Conservation (phyloP, 352 stramenopile species). For the Pythium vanterpoolii region DNA sequence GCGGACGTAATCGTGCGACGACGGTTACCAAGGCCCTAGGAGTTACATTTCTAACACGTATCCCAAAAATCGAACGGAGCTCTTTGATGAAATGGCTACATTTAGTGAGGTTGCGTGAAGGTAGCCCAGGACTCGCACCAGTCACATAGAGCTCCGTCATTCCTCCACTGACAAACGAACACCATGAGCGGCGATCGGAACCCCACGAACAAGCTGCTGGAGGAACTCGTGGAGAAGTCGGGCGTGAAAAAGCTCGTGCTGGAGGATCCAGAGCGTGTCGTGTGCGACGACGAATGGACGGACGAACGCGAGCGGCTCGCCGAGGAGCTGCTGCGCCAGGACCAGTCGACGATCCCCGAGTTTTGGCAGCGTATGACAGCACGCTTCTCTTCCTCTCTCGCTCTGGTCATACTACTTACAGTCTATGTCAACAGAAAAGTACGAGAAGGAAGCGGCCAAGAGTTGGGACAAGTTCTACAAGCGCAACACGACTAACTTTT, state of each 20-base stretch:
- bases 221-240: slow-evolving; percentile 74
- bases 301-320: slow-evolving; percentile 73
- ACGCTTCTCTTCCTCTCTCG: background rate
- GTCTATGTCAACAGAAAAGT: slow-evolving; percentile 49
- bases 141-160: background rate
- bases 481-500: slow-evolving; percentile 92
- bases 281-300: slow-evolving; percentile 84
- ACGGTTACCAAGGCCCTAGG: too few relatives aligned
- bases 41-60: too few relatives aligned
- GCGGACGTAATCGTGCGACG: background rate
- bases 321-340: slow-evolving; percentile 57
- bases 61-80: too few relatives aligned
- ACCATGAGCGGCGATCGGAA: slow-evolving; percentile 39
- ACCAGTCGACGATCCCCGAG: slow-evolving; percentile 71
- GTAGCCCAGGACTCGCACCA: slow-evolving; percentile 11
- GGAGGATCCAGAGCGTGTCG: slow-evolving; percentile 53
- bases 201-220: slow-evolving; percentile 68
- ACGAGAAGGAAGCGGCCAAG: slow-evolving; percentile 77
- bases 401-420: slow-evolving; percentile 5
- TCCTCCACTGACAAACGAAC: background rate
- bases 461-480: slow-evolving; percentile 96
- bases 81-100: slow-evolving; percentile 11
- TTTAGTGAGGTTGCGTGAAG: slow-evolving; percentile 23
- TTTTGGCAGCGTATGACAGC: slow-evolving; percentile 69
- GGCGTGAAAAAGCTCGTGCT: slow-evolving; percentile 66